Percentiles rank a stretch among this genome's conserved stretches.
These are phyloP conservation scores for Colletotrichum sp. DNA, from an alignment of 2,329 filamentous ascomycete genomes.

Conservation along the genomic window DNA sequence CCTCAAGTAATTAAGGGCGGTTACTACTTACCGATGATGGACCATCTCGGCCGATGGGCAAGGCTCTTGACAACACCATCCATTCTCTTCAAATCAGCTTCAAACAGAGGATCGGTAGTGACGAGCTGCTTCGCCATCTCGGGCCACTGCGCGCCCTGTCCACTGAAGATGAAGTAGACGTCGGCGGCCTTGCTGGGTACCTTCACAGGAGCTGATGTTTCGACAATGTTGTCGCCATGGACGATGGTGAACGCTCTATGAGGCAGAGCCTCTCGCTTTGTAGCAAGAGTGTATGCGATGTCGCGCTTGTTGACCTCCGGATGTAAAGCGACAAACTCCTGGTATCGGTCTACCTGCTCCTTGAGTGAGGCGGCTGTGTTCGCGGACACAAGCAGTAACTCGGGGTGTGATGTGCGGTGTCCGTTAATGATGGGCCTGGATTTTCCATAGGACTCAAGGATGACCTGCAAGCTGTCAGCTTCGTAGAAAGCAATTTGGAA, in stretches of 20 bases:
- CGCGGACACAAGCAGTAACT: constrained; percentile 16
- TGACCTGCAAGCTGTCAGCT: neutral
- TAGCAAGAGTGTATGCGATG: constrained; percentile 33
- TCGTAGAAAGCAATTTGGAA: too few relatives aligned
- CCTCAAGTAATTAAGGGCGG: neutral
- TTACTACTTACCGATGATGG: neutral
- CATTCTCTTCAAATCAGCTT: constrained; percentile 6
- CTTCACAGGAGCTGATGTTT: constrained; percentile 27
- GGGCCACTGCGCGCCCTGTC: constrained; percentile 30
- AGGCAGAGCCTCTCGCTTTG: constrained; percentile 29
- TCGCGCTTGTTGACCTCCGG: constrained; percentile 2
- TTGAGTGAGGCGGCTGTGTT: constrained; percentile 25
- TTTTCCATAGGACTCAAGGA: neutral
- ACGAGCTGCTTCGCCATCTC: constrained; percentile 22
- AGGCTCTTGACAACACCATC: neutral
- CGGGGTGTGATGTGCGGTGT: neutral
- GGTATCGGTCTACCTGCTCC: constrained; percentile 27
- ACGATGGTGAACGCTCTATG: constrained; percentile 23
- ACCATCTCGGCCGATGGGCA: neutral
- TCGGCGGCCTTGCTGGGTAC: constrained; percentile 28
- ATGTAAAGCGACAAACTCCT: neutral
- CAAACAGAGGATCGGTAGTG: neutral
- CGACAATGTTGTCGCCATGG: neutral
- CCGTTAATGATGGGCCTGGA: neutral
- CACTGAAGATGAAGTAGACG: constrained; percentile 27